Percentiles rank a stretch among this genome's conserved stretches.
phyloP scores from a whole-genome alignment of 2,329 filamentous ascomycete species.

The Drechslerella dactyloides region DNA sequence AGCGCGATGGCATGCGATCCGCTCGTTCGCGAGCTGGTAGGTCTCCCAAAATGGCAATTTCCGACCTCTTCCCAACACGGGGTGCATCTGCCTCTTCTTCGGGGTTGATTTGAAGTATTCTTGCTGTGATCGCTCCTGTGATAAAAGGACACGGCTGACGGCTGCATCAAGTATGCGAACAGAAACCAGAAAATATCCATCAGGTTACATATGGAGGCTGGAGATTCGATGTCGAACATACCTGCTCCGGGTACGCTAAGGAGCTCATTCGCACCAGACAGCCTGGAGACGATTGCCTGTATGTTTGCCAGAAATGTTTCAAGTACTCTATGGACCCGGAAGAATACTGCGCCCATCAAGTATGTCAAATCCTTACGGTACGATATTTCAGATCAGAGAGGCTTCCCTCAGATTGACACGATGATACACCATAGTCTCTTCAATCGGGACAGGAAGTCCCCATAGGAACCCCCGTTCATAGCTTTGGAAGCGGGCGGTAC shows the following conservation, averaged over 20 bases:
- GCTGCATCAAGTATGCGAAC: slow-evolving; percentile 18
- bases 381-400: slow-evolving; percentile 57
- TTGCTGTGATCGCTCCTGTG: not conserved
- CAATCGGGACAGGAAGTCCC: slow-evolving; percentile 50
- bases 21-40: not conserved
- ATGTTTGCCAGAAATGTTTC: slow-evolving; percentile 92
- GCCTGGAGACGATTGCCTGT: slow-evolving; percentile 61
- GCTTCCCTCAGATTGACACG: not conserved
- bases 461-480: slow-evolving; percentile 59
- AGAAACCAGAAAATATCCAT: slow-evolving; percentile 18
- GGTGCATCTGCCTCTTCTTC: not conserved
- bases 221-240: slow-evolving; percentile 27
- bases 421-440: slow-evolving; percentile 36
- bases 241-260: slow-evolving; percentile 25
- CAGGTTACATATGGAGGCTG: slow-evolving; percentile 27
- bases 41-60: not conserved
- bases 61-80: not conserved
- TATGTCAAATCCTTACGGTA: slow-evolving; percentile 52
- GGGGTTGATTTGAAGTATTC: not conserved
- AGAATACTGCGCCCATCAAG: slow-evolving; percentile 61
- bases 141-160: not conserved
- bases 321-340: slow-evolving; percentile 77
- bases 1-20: not conserved
- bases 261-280: slow-evolving; percentile 24
- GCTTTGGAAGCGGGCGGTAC: slow-evolving; percentile 72